Evolutionary conservation across 2,329 filamentous ascomycete species (phyloP), one percentile per base, ranked within the genome.

Genomic region (Fusarium sambucinum): DNA sequence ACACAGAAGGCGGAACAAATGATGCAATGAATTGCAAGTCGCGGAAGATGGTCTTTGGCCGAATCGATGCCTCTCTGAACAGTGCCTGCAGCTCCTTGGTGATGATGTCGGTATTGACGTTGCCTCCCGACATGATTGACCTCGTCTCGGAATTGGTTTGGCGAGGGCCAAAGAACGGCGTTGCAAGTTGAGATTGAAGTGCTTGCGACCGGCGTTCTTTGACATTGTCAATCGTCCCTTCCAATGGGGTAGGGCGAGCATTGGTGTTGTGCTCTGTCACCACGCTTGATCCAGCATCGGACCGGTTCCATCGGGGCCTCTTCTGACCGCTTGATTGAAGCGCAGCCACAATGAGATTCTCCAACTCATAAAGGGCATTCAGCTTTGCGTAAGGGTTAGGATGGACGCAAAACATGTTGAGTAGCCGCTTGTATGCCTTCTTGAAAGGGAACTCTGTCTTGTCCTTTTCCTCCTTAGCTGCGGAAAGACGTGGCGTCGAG

Each of bases 321-420:
- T 76, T 80, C 5, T 78, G 73, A 13, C 76, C 74, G 40, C 64
- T 80, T 4, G 77, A 76, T 27, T 76, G 63, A 32, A 95, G 80
- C 0, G 91, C 95, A 2, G 92, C 92, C 27, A 92, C 83, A 58
- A 97, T 92, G 45, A 99, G 85, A 41, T 91, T 88, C 74, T 96
- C 90, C 7, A 99, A 84, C 76, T 97, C 93, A 63, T 91, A 89
- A 6, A 98, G 83, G 1, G 92, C 91, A 68, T 91, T 90, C 14
- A 99, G 85, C 79, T 99, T 99, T 23, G 88, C 86, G 70, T 92
- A 92, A 0, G 96, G 96, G 75, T 96, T 97, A 0, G 93, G 92
- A 69, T 96, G 92, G 6, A 94, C 92, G 41, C 92, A 93, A 71
- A 99, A 97, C 81, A 93, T 94, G 67, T 89, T 89, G 32, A 98